Evolutionary conservation across 495 filamentous ascomycete species (phyloP).

Genomic region (Aspergillus bertholletiae): DNA sequence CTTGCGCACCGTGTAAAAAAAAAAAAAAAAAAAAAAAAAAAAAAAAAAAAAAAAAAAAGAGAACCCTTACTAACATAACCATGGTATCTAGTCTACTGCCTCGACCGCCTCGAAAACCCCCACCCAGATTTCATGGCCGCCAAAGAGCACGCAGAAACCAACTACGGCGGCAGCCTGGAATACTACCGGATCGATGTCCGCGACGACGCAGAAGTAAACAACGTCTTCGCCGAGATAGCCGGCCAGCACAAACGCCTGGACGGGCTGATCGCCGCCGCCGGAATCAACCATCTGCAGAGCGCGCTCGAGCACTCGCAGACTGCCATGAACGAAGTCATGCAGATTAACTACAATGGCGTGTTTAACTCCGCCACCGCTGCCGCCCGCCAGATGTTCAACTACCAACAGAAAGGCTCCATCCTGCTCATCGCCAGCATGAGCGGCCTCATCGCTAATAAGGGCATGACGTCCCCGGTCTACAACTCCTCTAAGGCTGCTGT

Average conservation of each 20-base stretch:
- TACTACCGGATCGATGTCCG: constrained; percentile 65
- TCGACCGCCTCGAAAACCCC: constrained; percentile 54
- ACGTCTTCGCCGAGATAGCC: constrained; percentile 51
- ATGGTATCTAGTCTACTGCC: constrained; percentile 51
- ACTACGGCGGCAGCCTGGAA: constrained; percentile 54
- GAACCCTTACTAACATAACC: not conserved
- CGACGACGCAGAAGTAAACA: constrained; percentile 51
- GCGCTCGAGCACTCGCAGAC: constrained; percentile 66
- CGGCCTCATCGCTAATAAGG: constrained; percentile 75
- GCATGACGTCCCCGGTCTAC: constrained; percentile 62
- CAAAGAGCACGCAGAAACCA: constrained; percentile 38
- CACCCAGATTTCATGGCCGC: constrained; percentile 49
- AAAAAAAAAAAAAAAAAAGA: no score
- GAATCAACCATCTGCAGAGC: constrained; percentile 69
- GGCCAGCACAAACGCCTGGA: constrained; percentile 56
- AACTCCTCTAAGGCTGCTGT: constrained; percentile 70
- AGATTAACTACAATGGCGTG: constrained; percentile 71
- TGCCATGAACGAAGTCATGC: constrained; percentile 63
- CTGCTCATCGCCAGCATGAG: constrained; percentile 78
- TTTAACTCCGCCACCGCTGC: constrained; percentile 78
- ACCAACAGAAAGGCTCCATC: constrained; percentile 58
- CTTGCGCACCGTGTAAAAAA: no score
- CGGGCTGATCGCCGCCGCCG: constrained; percentile 78
- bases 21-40: no score
- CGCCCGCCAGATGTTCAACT: constrained; percentile 69